Evolutionary conservation across 257 asterid genomes (phyloP).

Genomic region (Ilex asprella): DNA sequence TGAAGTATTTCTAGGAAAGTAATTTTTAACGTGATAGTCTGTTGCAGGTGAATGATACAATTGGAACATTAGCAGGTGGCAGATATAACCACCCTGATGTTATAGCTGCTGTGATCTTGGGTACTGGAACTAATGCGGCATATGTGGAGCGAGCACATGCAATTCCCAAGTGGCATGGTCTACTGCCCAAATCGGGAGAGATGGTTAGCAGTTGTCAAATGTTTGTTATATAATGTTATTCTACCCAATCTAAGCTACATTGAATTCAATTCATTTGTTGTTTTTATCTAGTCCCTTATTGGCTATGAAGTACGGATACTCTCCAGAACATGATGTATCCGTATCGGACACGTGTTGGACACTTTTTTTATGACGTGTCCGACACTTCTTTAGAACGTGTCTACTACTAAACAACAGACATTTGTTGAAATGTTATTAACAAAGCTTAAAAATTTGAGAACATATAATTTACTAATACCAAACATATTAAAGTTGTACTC

Average conservation of each 20-base stretch:
- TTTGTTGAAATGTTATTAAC: no score
- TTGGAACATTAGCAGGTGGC: slow-evolving; percentile 91
- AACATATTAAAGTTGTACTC: no score
- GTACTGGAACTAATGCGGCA: slow-evolving; percentile 97
- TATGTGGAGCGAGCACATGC: slow-evolving; percentile 74
- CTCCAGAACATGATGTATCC: no score
- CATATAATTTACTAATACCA: no score
- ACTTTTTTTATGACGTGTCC: no score
- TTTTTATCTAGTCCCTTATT: not conserved
- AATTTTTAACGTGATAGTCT: slow-evolving; percentile 1
- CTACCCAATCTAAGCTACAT: not conserved
- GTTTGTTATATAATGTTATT: slow-evolving; percentile 1
- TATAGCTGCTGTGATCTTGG: slow-evolving; percentile 82
- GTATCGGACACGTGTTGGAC: no score
- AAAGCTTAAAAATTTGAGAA: no score
- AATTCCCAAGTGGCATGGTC: slow-evolving; percentile 84
- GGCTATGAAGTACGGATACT: no score
- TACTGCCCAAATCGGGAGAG: slow-evolving; percentile 65
- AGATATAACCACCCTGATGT: slow-evolving; percentile 58
- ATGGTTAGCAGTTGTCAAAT: slow-evolving; percentile 44
- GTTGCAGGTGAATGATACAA: slow-evolving; percentile 83
- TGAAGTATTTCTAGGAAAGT: not conserved
- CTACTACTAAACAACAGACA: no score
- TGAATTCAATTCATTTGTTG: slow-evolving; percentile 7
- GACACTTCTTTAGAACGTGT: no score